Percentiles rank a stretch among this genome's conserved stretches.
These are phyloP conservation scores for Scheffersomyces spartinae DNA, from an alignment of 805 yeast species.

Conservation along the genomic window DNA sequence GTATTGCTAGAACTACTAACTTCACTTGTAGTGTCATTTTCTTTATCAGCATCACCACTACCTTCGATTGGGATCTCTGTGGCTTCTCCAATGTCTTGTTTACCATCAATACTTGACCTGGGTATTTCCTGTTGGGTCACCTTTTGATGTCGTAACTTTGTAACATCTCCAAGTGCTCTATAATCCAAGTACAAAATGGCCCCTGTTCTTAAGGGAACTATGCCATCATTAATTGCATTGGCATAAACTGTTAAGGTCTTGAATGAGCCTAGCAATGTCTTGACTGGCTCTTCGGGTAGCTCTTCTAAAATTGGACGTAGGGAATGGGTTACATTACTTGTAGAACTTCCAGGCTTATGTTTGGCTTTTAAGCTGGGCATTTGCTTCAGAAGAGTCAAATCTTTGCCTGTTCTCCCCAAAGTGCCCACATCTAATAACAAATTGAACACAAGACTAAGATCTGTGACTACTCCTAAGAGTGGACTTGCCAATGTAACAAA, in stretches of 20 bases:
- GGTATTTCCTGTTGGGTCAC: constrained; percentile 2
- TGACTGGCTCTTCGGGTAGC: constrained; percentile 30
- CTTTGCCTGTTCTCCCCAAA: constrained; percentile 34
- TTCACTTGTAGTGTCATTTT: background rate
- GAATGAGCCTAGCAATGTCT: constrained; percentile 16
- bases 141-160: background rate
- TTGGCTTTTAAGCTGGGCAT: constrained; percentile 14
- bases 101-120: constrained; percentile 1
- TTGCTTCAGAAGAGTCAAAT: constrained; percentile 25
- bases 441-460: constrained; percentile 24
- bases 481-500: constrained; percentile 32
- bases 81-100: background rate
- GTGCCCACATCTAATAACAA: constrained; percentile 35
- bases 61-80: background rate
- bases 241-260: constrained; percentile 28
- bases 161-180: constrained; percentile 30
- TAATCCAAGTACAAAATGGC: constrained; percentile 31
- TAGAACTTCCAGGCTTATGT: constrained; percentile 2
- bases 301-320: constrained; percentile 25
- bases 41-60: background rate
- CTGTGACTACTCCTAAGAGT: constrained; percentile 29
- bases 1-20: background rate
- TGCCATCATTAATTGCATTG: constrained; percentile 34
- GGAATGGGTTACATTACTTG: constrained; percentile 6
- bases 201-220: constrained; percentile 32